phyloP scores from a whole-genome alignment of 192 early-diverging fungal genomes.

The Coemansia aciculifera region DNA sequence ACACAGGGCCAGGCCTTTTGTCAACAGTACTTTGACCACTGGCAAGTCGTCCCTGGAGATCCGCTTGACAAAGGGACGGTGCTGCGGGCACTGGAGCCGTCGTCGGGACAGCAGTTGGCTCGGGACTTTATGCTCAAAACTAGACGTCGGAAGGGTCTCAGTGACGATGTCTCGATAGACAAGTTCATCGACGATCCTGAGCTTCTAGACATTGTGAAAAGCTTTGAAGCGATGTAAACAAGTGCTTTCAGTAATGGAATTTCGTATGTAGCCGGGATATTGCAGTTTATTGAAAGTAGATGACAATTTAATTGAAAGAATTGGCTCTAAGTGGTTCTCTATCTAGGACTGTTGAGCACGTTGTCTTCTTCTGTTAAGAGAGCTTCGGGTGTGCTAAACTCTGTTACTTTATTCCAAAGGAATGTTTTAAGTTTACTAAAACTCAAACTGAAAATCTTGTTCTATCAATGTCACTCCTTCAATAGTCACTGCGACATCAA shows the following conservation, averaged over 20 bases:
- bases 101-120: conserved; percentile 72
- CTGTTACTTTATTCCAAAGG: too few species aligned
- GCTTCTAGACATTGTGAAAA: conserved; percentile 34
- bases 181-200: conserved; percentile 76
- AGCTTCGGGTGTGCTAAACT: too few species aligned
- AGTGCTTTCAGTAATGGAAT: neutral
- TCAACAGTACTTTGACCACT: conserved; percentile 98
- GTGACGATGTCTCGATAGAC: conserved; percentile 78
- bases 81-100: conserved; percentile 81
- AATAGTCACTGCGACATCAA: too few species aligned
- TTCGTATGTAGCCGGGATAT: neutral
- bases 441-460: too few species aligned
- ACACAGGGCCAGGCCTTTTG: conserved; percentile 98
- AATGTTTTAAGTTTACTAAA: too few species aligned
- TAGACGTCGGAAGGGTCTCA: conserved; percentile 85
- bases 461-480: too few species aligned
- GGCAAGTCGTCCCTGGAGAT: conserved; percentile 97
- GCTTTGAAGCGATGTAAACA: neutral
- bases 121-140: conserved; percentile 99
- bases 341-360: too few species aligned
- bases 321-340: too few species aligned
- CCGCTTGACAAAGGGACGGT: conserved; percentile 88
- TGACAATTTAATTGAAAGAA: too few species aligned
- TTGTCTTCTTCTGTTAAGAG: too few species aligned
- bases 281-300: too few species aligned